Conservation (phyloP, 2,329 filamentous ascomycete species). For the Monascus ruber region DNA sequence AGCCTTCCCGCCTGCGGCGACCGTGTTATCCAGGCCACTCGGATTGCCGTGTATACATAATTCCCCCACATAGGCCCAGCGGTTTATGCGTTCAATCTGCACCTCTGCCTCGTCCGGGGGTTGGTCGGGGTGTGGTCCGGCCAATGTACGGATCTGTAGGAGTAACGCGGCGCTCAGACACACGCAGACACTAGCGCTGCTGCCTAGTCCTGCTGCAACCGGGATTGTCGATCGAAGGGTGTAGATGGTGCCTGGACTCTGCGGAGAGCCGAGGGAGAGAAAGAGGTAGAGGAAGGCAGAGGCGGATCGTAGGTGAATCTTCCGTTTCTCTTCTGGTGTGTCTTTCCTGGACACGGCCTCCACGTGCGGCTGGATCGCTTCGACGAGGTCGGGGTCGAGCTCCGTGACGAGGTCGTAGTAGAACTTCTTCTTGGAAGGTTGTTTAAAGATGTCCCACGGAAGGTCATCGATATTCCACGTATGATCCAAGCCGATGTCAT, state of each 20-base stretch:
- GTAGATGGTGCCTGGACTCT: constrained; percentile 73
- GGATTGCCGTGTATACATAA: constrained; percentile 97
- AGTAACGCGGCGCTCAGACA: constrained; percentile 77
- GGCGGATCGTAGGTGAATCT: constrained; percentile 73
- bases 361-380: constrained; percentile 70
- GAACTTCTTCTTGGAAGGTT: constrained; percentile 77
- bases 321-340: constrained; percentile 59
- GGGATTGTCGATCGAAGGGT: constrained; percentile 89
- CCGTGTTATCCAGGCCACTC: constrained; percentile 93
- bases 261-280: constrained; percentile 68
- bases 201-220: constrained; percentile 80
- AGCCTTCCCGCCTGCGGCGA: constrained; percentile 84
- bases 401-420: constrained; percentile 84
- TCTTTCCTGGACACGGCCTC: constrained; percentile 51
- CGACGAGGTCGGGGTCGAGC: constrained; percentile 72
- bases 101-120: constrained; percentile 74
- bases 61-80: constrained; percentile 94
- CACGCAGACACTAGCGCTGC: constrained; percentile 87
- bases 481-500: constrained; percentile 80
- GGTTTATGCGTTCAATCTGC: constrained; percentile 90
- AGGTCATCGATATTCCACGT: constrained; percentile 90
- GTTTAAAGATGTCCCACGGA: constrained; percentile 73
- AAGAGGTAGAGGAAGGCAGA: constrained; percentile 87
- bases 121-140: constrained; percentile 86
- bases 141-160: constrained; percentile 75